Evolutionary conservation across 768 basidiomycete species (phyloP), one percentile per base, ranked within the genome.

Genomic region (Auriscalpium microsporum): DNA sequence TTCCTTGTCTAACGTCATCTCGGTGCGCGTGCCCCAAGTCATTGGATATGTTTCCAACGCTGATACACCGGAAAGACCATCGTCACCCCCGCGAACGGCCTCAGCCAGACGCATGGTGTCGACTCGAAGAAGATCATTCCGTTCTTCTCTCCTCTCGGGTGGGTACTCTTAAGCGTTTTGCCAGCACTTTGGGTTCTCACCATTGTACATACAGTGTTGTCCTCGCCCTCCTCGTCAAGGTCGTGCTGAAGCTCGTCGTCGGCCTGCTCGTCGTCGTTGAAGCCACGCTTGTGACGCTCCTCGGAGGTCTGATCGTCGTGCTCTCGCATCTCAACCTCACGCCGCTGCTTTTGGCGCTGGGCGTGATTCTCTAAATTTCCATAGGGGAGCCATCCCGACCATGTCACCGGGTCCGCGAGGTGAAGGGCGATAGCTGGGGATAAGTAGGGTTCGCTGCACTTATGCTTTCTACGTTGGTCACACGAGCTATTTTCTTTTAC

Each of bases 81-180:
- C 21, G 23, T 52, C 21, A 45, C 8, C 40, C 40, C 52, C 34
- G 52, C 52, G 21, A 35, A 35, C 38, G 23, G 16, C 8, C 38
- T 35, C 17, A 16, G 17, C 10, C 16, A 34, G 13, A 16, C 28
- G 38, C n/a, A 5, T 9, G 38, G 42, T 19, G 23, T 16, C 44
- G 11, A 40, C 49, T 8, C 8, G 33, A 23, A 8, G 14, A 28
- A 14, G 17, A 21, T 52, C 52, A 42, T 44, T 23, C 38, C 44
- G 11, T 16, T 45, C 42, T 52, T 52, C 42, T 45, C 38, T 21
- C 52, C 44, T 6, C 52, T 52, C 52, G 52, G 44, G 52, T 52
- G 34, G 28, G 52, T 44, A 13, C 2, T 23, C 49, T 36, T 6
- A 11, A 16, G 9, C 35, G 14, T 38, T 50, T n/a, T 35, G 13